Evolutionary conservation across 257 asterid species (phyloP), one percentile per base, ranked within the genome.

Genomic region (Gentiana straminea): DNA sequence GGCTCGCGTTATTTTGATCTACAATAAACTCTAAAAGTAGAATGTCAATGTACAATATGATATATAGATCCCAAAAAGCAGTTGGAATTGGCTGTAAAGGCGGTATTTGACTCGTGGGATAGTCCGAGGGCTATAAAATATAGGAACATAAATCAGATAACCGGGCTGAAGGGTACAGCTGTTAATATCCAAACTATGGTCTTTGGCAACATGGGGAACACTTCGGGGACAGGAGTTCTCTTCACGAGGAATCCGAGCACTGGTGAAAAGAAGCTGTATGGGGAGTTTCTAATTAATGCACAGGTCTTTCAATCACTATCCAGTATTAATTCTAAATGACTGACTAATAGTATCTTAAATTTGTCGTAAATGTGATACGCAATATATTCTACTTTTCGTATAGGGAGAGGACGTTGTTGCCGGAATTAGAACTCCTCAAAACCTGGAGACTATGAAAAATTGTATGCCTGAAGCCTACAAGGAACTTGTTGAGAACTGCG

Each of bases 321-420:
- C 51, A 32, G 37, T 52, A 61, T 49, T 36, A n/a, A 35, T 72
- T 41, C 38, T 2, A 4, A 49, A 7, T 50, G 24, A 24, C 24
- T 24, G 24, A 24, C 24, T 24, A 34, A 46, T 24, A 9, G 11
- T 41, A 24, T 24, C 24, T 24, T 10, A 41, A 5, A 41, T 41
- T 2, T 49, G 51, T 13, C n/a, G 44, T 60, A 8, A 11, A 13
- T 3, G 24, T 36, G 56, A 61, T 63, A 24, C 24, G 24, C 24
- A 24, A 24, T 24, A 24, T 24, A 24, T 24, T 13, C 45, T 49
- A 50, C 49, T 54, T 63, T 49, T 62, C 24, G 34, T 35, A 45
- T 64, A 90, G 95, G 98, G 97, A 63, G 98, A 91, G 65, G 97
- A 91, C 65, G 98, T 87, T 10, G 98, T 91, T 1, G 97, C 98